Evolutionary conservation across 441 rosid species (phyloP), one percentile per base, ranked within the genome.

Genomic region (Erodium moschatum): DNA sequence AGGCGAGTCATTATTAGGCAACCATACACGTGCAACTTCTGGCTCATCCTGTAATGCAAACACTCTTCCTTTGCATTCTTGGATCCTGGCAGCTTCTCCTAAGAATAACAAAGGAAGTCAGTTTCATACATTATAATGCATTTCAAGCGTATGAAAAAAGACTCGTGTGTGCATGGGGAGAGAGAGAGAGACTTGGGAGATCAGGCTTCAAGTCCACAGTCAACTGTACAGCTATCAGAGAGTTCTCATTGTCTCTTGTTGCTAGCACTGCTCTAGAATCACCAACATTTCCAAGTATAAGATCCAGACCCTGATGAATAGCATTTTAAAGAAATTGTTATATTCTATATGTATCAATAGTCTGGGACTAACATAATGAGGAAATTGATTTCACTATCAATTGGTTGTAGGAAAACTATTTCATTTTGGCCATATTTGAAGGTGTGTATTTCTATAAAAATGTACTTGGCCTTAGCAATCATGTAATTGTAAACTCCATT

Each of bases 1-100:
- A 71, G 92, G 92, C 38, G 92, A 84, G 65, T 87, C 85, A 11
- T 80, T 84, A 74, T 85, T 83, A 67, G 92, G 92, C 80, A 87
- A 76, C 92, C 92, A 87, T 64, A 87, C 90, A 75, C 92, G 92
- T 66, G 92, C 89, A 72, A 87, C 90, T 79, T 87, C 92, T 4
- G 92, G 92, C 77, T 87, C 92, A 50, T 87, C 92, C 74, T 84
- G 92, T 75, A 87, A 77, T 40, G 92, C 87, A 76, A 87, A 87
- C 72, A 87, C 92, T 82, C 92, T 82, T 21, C 92, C 92, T 78
- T 84, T 87, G 69, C 84, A 87, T 76, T 84, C 77, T 75, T 80
- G 85, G 69, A 87, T 87, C 69, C 92, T 82, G 0, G 89, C 90
- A 68, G 92, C 85, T 79, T 87, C 92, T 77, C 83, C 92, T 87